Evolutionary conservation across 352 stramenopile genomes (phyloP), one percentile per base, ranked within the genome.

Genomic region (Phytophthora citricola): DNA sequence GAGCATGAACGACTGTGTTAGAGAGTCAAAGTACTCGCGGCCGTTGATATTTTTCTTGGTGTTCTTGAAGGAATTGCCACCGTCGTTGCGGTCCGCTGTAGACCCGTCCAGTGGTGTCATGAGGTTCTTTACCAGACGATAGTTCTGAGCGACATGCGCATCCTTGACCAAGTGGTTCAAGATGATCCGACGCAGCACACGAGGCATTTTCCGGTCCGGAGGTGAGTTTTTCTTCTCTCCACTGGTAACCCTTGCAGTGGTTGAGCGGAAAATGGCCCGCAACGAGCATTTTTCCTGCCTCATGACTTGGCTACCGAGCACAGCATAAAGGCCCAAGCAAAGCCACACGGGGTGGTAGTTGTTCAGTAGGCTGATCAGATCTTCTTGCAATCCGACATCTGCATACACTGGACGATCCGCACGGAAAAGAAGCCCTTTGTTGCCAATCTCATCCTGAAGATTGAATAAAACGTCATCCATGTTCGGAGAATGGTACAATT

Each of bases 281-380:
- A 93, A 43, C 2, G 74, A 81, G 34, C 83, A 91, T 38, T 85
- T 83, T 48, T 92, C 85, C 32, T 83, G 49, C 26, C 52, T 59
- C 72, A 93, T 82, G 6, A 80, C 72, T 50, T 76, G 66, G 29
- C 75, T 75, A 6, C 88, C 90, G 3, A 97, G 74, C 40, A 98
- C 85, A 12, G 84, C 90, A 70, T 97, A 91, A 6, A 98, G 73
- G 0, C 87, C 93, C 7, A 98, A 66, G 29, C 86, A 87, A 15
- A 98, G 80, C 93, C 93, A 98, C 5, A 94, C 83, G 1, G 89
- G 90, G 32, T 97, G 83, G 62, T 98, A 98, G 9, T 92, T 95
- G 44, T 97, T 94, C 24, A 98, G 66, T 2, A 98, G 70, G 15
- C 70, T 64, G 5, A 97, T 74, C 3, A 98, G 61, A n/a, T 97